A percentile compares a stretch with the other conserved stretches of the same genome.
Evolutionary conservation across 2,329 filamentous ascomycete genomes (phyloP).

Genomic region (Trichoderma brevicompactum): DNA sequence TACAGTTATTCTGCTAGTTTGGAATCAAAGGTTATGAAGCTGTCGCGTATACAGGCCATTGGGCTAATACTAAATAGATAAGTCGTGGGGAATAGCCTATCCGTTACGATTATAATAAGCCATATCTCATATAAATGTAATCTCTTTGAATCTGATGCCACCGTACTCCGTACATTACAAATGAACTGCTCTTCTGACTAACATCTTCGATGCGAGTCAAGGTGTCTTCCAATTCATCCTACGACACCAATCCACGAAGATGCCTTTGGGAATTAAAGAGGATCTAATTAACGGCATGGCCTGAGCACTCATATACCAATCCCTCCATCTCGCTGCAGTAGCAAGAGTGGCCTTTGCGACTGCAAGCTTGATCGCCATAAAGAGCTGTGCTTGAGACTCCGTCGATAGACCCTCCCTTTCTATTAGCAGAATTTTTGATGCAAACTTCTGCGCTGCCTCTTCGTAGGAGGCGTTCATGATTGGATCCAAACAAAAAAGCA

Average conservation of each 20-base stretch:
- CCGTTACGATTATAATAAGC: not conserved
- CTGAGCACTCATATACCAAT: not conserved
- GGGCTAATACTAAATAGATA: not conserved
- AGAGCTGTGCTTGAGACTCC: conserved; percentile 13
- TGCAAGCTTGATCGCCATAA: conserved; percentile 15
- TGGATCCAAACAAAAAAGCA: conserved; percentile 18
- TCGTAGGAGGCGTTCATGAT: conserved; percentile 9
- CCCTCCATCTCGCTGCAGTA: conserved; percentile 14
- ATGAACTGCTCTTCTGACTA: not conserved
- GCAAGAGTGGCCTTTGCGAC: not conserved
- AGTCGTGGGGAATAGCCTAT: conserved; percentile 24
- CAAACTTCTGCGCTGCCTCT: conserved; percentile 5
- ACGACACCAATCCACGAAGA: conserved; percentile 16
- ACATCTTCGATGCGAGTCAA: not conserved
- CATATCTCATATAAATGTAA: not conserved
- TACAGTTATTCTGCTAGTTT: not conserved
- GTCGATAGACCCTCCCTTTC: not conserved
- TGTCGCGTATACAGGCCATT: not conserved
- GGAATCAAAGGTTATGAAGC: not conserved
- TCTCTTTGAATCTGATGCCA: not conserved
- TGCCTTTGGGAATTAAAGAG: not conserved
- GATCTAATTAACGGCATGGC: no score
- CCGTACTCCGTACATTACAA: not conserved
- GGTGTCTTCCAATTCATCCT: conserved; percentile 6
- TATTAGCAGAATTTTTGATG: conserved; percentile 7